A percentile compares a stretch with the other conserved stretches of the same genome.
phyloP scores from a whole-genome alignment of 805 yeast genomes.

The Jamesozyma lodderae region DNA sequence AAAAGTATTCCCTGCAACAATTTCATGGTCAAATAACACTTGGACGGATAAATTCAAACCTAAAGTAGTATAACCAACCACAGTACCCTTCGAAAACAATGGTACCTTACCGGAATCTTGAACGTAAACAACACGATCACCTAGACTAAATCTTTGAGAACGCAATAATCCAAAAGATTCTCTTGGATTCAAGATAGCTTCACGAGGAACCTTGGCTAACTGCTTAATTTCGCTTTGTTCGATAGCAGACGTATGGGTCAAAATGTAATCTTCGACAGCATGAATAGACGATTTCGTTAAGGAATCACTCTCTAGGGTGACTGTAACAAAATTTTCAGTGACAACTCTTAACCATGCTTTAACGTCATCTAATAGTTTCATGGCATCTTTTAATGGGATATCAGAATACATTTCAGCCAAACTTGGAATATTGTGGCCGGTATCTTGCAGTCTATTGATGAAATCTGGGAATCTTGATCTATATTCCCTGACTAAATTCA shows the following conservation, averaged over 20 bases:
- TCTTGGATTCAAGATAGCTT: constrained; percentile 70
- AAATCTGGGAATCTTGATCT: constrained; percentile 51
- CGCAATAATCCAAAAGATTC: constrained; percentile 63
- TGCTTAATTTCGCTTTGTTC: constrained; percentile 44
- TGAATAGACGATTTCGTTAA: constrained; percentile 56
- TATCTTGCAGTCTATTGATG: constrained; percentile 35
- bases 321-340: constrained; percentile 48
- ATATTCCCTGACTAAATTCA: constrained; percentile 56
- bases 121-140: constrained; percentile 83
- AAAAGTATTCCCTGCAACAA: constrained; percentile 74
- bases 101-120: constrained; percentile 88
- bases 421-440: constrained; percentile 22
- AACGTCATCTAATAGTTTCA: constrained; percentile 25
- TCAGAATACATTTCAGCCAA: constrained; percentile 31
- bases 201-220: constrained; percentile 73
- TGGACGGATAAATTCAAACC: constrained; percentile 50
- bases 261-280: constrained; percentile 55
- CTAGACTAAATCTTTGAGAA: constrained; percentile 69
- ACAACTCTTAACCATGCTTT: constrained; percentile 39
- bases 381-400: constrained; percentile 24
- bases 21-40: constrained; percentile 73
- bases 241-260: constrained; percentile 37
- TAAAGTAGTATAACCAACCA: constrained; percentile 62
- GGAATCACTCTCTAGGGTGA: constrained; percentile 69
- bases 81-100: constrained; percentile 79